Evolutionary conservation across 805 yeast species (phyloP).

Genomic region (Candida dajiaensis): DNA sequence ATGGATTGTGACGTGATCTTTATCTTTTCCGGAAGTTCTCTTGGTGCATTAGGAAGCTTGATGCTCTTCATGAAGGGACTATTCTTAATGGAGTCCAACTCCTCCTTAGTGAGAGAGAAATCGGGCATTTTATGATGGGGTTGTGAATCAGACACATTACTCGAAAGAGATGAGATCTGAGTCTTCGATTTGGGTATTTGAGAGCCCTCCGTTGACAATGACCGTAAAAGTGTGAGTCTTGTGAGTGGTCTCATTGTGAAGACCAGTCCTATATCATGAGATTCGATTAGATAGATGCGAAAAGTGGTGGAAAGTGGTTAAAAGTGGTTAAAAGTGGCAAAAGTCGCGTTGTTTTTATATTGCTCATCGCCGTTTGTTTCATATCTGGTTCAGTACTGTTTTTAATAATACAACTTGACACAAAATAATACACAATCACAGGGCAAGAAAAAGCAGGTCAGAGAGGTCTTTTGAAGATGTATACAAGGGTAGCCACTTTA

Average conservation of each 20-base stretch:
- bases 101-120: neutral
- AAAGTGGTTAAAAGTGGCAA: no score
- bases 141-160: neutral
- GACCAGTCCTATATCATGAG: neutral
- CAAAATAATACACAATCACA: no score
- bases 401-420: neutral
- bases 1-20: neutral
- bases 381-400: no score
- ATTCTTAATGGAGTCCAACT: neutral
- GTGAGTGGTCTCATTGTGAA: neutral
- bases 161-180: neutral
- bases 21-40: neutral
- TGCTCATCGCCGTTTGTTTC: neutral
- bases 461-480: no score
- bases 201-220: neutral
- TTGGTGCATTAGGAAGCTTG: neutral
- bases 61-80: conserved; percentile 1
- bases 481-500: no score
- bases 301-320: no score
- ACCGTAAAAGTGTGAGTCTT: neutral
- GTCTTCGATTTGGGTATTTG: neutral
- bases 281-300: no score
- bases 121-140: neutral
- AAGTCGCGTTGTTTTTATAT: neutral
- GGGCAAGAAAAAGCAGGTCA: no score